Evolutionary conservation across 331 rosid genomes (phyloP).

Genomic region (Cydonia oblonga): DNA sequence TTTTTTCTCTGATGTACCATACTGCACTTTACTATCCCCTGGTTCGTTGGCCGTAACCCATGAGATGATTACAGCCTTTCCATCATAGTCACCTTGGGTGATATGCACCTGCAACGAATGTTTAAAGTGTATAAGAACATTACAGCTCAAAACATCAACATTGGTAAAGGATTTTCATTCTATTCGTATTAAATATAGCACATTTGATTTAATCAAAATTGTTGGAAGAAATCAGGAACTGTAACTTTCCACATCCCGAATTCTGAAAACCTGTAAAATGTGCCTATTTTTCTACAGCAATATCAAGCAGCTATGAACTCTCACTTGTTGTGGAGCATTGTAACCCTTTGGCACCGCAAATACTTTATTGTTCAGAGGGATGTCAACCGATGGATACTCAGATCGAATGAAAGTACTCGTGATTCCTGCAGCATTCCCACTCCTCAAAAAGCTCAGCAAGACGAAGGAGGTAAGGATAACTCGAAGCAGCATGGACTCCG

Average conservation of each 20-base stretch:
- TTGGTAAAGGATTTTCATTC: background rate
- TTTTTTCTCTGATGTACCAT: constrained; percentile 38
- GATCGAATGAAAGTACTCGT: constrained; percentile 73
- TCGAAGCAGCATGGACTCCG: constrained; percentile 29
- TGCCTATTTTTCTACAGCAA: background rate
- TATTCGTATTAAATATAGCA: background rate
- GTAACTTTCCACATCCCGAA: background rate
- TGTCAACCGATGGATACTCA: constrained; percentile 63
- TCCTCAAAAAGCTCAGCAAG: constrained; percentile 25
- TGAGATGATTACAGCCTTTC: constrained; percentile 78
- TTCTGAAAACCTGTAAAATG: background rate
- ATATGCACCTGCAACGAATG: constrained; percentile 62
- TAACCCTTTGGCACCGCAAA: constrained; percentile 61
- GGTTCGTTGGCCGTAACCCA: constrained; percentile 76
- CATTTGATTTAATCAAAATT: background rate
- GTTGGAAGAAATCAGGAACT: background rate
- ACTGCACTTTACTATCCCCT: constrained; percentile 49
- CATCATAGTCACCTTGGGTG: constrained; percentile 96
- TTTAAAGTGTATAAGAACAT: background rate
- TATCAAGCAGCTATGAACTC: background rate
- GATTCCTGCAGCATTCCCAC: constrained; percentile 61
- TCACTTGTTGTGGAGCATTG: constrained; percentile 92
- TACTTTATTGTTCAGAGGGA: constrained; percentile 58
- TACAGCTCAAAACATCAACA: background rate
- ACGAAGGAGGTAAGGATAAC: constrained; percentile 34